Base-by-base conservation (phyloP, 768 basidiomycete genomes). In the Cubamyces sp. region DNA sequence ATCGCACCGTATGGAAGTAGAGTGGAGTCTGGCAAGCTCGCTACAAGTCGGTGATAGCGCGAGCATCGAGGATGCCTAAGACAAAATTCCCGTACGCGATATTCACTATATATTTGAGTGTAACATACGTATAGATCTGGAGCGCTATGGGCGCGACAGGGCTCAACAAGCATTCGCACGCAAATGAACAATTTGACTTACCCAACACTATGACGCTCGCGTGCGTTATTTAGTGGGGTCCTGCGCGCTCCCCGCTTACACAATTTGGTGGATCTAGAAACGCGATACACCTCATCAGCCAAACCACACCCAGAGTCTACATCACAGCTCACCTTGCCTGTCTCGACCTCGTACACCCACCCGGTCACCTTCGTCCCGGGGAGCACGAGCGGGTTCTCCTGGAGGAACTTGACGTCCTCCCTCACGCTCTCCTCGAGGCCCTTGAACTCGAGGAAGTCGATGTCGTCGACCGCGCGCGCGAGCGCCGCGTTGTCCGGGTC, bases 261-360 rank as follows among this genome's bases (percentile, higher is more conserved):
- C 66, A 18, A 69, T 49, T 46, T 64, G 64, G 5, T 56, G 53
- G 7, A 71, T 65, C 70, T 71, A 39, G 30, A 42, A 42, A 7
- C 26, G 16, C 30, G 5, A 12, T 16, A 34, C 41, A 41, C 15
- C 26, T 7, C 11, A 26, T 28, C 41, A 37, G 26, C 48, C 19
- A 30, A 25, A 26, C 23, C 23, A 39, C 25, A 37, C 40, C 3
- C 34, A 66, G 6, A 19, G n/a, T 9, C 34, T 19, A 30, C 34
- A 40, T 16, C 5, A 19, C 34, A n/a, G 61, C 78, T 42, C 54
- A 87, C 83, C 79, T 84, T 84, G 60, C 86, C 87, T 5, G 80
- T 84, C 62, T 79, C 79, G 34, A 88, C 84, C 62, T 87, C 82
- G 64, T 87, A 86, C 12, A 87, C 75, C 88, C 88, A 90, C 1